Evolutionary conservation across 2,329 filamentous ascomycete genomes (phyloP).

Genomic region (Aspergillus chevalieri): DNA sequence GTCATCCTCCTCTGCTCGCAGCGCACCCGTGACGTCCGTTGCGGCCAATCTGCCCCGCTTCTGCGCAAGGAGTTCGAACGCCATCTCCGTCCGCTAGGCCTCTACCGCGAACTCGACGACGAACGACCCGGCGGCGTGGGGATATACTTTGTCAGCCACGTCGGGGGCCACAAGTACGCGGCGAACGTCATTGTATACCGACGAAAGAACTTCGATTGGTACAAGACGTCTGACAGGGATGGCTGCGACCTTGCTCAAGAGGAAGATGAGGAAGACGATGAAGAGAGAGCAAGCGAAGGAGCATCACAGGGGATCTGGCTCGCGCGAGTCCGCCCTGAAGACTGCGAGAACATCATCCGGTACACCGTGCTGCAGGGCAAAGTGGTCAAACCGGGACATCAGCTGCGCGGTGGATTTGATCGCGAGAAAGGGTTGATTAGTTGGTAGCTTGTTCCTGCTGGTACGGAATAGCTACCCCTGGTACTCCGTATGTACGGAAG

Average conservation of each 20-base stretch:
- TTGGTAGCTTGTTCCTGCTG: constrained; percentile 50
- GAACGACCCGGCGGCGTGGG: constrained; percentile 85
- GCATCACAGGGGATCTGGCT: constrained; percentile 92
- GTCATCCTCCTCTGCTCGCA: constrained; percentile 93
- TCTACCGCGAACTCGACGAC: constrained; percentile 84
- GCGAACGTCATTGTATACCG: constrained; percentile 94
- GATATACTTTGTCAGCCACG: constrained; percentile 93
- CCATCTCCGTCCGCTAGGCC: constrained; percentile 73
- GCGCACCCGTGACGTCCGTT: constrained; percentile 86
- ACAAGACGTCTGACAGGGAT: constrained; percentile 14
- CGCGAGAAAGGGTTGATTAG: constrained; percentile 71
- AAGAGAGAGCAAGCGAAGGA: constrained; percentile 50
- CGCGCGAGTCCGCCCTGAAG: constrained; percentile 74
- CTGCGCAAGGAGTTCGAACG: constrained; percentile 84
- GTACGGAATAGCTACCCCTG: neutral
- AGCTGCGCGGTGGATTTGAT: constrained; percentile 88
- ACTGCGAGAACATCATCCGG: constrained; percentile 85
- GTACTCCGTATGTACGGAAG: neutral
- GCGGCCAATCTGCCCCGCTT: constrained; percentile 86
- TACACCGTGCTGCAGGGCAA: constrained; percentile 91
- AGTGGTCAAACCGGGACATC: constrained; percentile 78
- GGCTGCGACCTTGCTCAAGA: constrained; percentile 31
- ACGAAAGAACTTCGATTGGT: constrained; percentile 42
- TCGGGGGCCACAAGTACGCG: constrained; percentile 92
- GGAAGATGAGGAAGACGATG: constrained; percentile 34